phyloP scores from a whole-genome alignment of 805 yeast genomes.

The Cyberlindnera amylophila region DNA sequence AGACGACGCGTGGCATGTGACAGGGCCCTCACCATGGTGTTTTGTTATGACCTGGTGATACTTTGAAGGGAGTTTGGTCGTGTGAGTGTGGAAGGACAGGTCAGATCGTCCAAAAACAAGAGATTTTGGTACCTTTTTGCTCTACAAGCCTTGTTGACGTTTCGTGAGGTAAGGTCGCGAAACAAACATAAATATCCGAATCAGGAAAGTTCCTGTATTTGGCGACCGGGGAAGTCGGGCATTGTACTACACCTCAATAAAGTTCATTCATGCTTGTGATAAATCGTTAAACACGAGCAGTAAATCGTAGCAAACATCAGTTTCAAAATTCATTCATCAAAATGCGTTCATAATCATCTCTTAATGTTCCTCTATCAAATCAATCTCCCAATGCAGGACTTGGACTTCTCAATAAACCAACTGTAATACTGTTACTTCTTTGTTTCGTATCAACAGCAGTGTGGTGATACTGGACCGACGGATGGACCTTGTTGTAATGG shows the following conservation, averaged over 20 bases:
- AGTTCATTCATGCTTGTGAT: neutral
- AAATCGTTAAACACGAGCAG: neutral
- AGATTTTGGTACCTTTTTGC: too few relatives aligned
- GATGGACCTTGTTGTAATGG: constrained; percentile 36
- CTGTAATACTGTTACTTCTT: constrained; percentile 26
- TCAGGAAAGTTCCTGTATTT: neutral
- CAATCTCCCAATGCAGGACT: too few relatives aligned
- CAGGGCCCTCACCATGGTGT: neutral
- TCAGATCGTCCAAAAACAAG: neutral
- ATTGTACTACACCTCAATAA: neutral
- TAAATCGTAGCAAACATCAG: too few relatives aligned
- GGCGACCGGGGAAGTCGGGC: neutral
- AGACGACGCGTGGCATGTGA: constrained; percentile 4
- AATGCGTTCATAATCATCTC: too few relatives aligned
- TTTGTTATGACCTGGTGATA: too few relatives aligned
- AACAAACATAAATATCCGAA: neutral
- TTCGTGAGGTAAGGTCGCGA: neutral
- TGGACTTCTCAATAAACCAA: constrained; percentile 12
- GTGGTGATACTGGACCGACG: neutral
- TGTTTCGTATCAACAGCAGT: constrained; percentile 7
- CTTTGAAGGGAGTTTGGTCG: too few relatives aligned
- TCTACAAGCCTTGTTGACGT: neutral
- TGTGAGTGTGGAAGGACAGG: neutral
- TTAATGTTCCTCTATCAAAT: neutral
- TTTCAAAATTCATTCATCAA: too few relatives aligned